phyloP scores from a whole-genome alignment of 169 alveolate species.

The Plasmodium ovale region DNA sequence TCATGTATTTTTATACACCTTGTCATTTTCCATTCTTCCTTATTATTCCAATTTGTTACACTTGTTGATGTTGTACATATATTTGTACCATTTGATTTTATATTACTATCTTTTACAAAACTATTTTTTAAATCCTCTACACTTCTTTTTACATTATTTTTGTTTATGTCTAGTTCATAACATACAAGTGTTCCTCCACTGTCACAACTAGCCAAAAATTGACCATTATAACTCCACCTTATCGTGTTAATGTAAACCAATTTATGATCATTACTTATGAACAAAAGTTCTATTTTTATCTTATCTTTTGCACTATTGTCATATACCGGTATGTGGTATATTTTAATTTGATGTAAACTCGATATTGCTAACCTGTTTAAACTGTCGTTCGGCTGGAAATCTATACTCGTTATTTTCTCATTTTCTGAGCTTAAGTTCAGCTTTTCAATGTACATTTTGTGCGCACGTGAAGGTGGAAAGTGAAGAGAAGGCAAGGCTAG shows the following conservation, averaged over 20 bases:
- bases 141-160: constrained; percentile 17
- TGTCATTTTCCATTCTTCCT: constrained; percentile 73
- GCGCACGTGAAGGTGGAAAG: background rate
- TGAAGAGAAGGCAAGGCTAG: background rate
- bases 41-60: constrained; percentile 9
- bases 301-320: constrained; percentile 6
- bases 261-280: constrained; percentile 65
- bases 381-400: constrained; percentile 23
- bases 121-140: constrained; percentile 5
- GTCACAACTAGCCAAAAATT: constrained; percentile 66
- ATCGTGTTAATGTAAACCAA: constrained; percentile 64
- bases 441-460: constrained; percentile 65
- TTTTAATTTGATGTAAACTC: constrained; percentile 56
- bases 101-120: background rate
- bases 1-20: constrained; percentile 50
- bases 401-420: constrained; percentile 62
- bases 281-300: constrained; percentile 31
- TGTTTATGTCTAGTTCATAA: constrained; percentile 56
- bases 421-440: constrained; percentile 43
- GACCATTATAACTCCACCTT: constrained; percentile 72
- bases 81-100: background rate
- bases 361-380: constrained; percentile 69
- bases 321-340: constrained; percentile 31
- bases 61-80: background rate
- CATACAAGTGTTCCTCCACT: constrained; percentile 70